Evolutionary conservation across 2,329 filamentous ascomycete species (phyloP).

Genomic region (Diaporthe sp.): DNA sequence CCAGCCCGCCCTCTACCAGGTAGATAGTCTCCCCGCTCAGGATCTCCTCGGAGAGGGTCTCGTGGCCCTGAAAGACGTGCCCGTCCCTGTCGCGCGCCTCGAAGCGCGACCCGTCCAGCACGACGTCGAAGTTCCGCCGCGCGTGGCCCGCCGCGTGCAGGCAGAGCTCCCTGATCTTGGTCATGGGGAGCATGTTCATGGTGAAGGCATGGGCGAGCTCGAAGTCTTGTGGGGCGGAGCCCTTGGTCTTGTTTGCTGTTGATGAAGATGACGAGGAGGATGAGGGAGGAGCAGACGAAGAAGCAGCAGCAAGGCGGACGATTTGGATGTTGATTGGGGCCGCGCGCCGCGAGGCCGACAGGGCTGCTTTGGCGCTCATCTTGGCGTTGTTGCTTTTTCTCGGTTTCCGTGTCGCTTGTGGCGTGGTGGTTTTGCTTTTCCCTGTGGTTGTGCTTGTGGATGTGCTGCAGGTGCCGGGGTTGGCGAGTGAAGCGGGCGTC

Average conservation of each 20-base stretch:
- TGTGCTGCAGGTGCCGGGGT: neutral
- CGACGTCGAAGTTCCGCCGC: neutral
- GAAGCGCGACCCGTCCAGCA: constrained; percentile 31
- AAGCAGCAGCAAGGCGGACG: neutral
- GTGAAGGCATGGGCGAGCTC: constrained; percentile 20
- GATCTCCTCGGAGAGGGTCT: constrained; percentile 29
- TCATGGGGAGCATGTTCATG: constrained; percentile 33
- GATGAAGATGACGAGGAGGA: neutral
- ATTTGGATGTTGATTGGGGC: constrained; percentile 23
- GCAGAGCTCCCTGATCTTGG: constrained; percentile 36
- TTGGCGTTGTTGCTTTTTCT: constrained; percentile 13
- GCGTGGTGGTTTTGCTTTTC: neutral
- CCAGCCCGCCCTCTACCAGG: constrained; percentile 27
- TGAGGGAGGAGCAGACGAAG: neutral
- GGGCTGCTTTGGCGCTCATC: neutral
- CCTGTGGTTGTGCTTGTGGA: neutral
- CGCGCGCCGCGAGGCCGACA: neutral
- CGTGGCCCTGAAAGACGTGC: constrained; percentile 21
- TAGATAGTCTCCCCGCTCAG: constrained; percentile 31
- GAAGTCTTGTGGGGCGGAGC: neutral
- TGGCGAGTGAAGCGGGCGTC: neutral
- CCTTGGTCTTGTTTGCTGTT: neutral
- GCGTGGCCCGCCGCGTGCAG: constrained; percentile 32
- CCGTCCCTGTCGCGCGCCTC: constrained; percentile 38
- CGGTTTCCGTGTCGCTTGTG: neutral